These are phyloP conservation scores for Anthostomella pinea DNA, from an alignment of 2,329 filamentous ascomycete genomes.

Conservation along the genomic window DNA sequence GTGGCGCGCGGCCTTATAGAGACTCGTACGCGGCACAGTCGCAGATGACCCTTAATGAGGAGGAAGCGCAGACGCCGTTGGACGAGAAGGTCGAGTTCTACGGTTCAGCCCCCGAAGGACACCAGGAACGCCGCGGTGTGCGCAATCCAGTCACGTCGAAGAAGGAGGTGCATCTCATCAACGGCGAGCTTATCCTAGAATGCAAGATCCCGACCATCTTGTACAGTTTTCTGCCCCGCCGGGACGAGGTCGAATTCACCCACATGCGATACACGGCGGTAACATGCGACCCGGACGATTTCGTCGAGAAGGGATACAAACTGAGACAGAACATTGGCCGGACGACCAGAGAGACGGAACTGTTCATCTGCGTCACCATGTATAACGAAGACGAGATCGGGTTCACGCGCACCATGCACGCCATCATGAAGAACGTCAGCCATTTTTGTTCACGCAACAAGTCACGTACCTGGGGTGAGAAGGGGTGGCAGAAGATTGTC, in stretches of 20 bases:
- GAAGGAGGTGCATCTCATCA: conserved; percentile 94
- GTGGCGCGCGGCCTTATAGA: conserved; percentile 53
- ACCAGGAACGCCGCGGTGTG: conserved; percentile 83
- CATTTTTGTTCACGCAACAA: conserved; percentile 93
- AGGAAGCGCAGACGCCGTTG: conserved; percentile 34
- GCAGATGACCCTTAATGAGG: conserved; percentile 54
- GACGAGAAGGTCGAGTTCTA: conserved; percentile 72
- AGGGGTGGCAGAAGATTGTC: conserved; percentile 99
- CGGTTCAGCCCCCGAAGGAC: conserved; percentile 80
- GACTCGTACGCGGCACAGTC: conserved; percentile 57
- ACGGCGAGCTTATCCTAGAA: conserved; percentile 94
- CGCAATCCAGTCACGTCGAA: conserved; percentile 83
- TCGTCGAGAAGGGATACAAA: conserved; percentile 86
- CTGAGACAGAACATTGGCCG: conserved; percentile 88
- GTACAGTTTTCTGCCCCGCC: conserved; percentile 90
- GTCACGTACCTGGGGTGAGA: conserved; percentile 97
- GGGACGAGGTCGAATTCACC: conserved; percentile 94
- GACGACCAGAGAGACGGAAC: conserved; percentile 86
- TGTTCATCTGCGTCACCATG: conserved; percentile 97
- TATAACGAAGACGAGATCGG: conserved; percentile 98
- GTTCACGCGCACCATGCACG: conserved; percentile 92
- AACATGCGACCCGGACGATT: conserved; percentile 87
- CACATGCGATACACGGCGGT: conserved; percentile 95
- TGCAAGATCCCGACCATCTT: conserved; percentile 99
- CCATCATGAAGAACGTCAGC: conserved; percentile 98